Evolutionary conservation across 306 rosid genomes (phyloP), one percentile per base, ranked within the genome.

Genomic region (Senna siamea): DNA sequence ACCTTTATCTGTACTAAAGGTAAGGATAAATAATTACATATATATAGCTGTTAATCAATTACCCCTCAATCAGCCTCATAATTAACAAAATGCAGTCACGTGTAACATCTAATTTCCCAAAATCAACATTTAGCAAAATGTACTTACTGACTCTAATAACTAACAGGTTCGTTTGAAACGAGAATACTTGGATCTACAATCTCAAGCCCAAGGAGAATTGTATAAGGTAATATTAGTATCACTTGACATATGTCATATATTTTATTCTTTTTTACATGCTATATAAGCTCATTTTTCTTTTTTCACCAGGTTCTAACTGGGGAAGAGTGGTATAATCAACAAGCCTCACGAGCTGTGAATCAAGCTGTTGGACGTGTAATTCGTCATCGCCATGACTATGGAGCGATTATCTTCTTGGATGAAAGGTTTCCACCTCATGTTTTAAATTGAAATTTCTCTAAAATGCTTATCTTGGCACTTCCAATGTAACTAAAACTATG

Each of bases 321-420:
- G 81, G 97, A 89, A 52, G 97, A 89, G 53, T 93, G 98, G 98
- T 93, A 93, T 79, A 91, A 82, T 76, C 98, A 93, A 69, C 98
- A 91, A 85, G 98, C 98, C 76, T 85, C 88, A 53, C 87, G 96
- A 77, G 98, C 98, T 52, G 97, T 93, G 81, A 93, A 93, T 79
- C 98, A 93, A 80, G 97, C 98, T 57, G 88, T 93, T 79, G 98
- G 98, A 56, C 98, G 98, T 81, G 97, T 93, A 52, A 93, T 93
- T 77, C 97, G 98, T 67, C 98, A 93, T 74, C 94, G 97, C 61
- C 85, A 91, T 81, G 98, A 93, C 85, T 93, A 93, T 70, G 98
- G 98, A 70, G 98, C 98, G 23, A 93, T 93, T 76, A 88, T 93
- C 74, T 87, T 89, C 58, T 89, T 92, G 71, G 98, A 93, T 44